A percentile compares a stretch with the other conserved stretches of the same genome.
phyloP scores from a whole-genome alignment of 176 grass and related monocot species.

The Phyllostachys edulis region DNA sequence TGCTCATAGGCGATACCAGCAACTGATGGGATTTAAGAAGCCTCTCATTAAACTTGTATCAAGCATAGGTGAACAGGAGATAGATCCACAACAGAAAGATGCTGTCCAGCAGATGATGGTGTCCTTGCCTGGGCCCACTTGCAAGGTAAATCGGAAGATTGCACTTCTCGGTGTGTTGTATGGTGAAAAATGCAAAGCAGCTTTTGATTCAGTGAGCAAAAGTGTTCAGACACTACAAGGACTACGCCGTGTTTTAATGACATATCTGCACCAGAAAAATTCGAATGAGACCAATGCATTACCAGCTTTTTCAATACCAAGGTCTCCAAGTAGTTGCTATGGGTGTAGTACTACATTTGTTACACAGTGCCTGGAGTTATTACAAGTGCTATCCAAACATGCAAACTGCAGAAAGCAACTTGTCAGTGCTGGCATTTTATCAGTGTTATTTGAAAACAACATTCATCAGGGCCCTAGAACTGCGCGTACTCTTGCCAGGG shows the following conservation, averaged over 20 bases:
- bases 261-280: constrained; percentile 88
- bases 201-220: constrained; percentile 99
- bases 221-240: constrained; percentile 97
- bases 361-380: constrained; percentile 84
- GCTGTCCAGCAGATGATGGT: constrained; percentile 99
- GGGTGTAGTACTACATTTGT: constrained; percentile 93
- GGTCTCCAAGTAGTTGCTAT: constrained; percentile 85
- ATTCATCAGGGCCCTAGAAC: constrained; percentile 90
- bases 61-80: constrained; percentile 93
- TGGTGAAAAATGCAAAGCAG: constrained; percentile 98
- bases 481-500: constrained; percentile 66
- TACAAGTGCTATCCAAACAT: constrained; percentile 93
- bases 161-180: constrained; percentile 93
- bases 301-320: constrained; percentile 62
- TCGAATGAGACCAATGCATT: constrained; percentile 50
- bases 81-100: constrained; percentile 96
- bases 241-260: constrained; percentile 74
- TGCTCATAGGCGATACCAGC: constrained; percentile 96
- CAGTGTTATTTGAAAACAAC: constrained; percentile 95
- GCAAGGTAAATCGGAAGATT: constrained; percentile 97
- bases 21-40: constrained; percentile 97
- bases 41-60: constrained; percentile 95
- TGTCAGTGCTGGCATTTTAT: constrained; percentile 76
- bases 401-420: constrained; percentile 81
- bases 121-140: constrained; percentile 93